Evolutionary conservation across 805 yeast genomes (phyloP), one percentile per base, ranked within the genome.

Genomic region (Limtongozyma cylindracea): DNA sequence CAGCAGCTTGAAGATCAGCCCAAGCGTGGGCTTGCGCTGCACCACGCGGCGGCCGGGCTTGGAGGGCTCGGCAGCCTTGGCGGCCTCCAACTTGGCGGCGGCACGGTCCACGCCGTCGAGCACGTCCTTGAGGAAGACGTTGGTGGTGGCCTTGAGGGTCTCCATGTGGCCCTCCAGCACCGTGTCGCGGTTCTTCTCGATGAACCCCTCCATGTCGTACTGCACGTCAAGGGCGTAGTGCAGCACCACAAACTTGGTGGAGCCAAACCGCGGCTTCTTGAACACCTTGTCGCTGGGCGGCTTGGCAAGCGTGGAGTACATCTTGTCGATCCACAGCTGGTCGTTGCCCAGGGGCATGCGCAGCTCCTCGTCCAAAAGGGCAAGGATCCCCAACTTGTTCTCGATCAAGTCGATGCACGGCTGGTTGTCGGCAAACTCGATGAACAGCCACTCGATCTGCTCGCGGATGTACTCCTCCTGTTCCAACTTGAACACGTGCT

Each of bases 1-100:
- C 2, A 95, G 84, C 25, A 66, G 67, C 42, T 84, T 84, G 60
- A 84, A 84, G 44, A 84, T 78, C 3, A 91, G 74, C 16, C 96
- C 98, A 29, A 84, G 56, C 1, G 98, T 84, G 23, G 95, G 95
- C 40, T 84, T 82, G n/a, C n/a, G n/a, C n/a, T n/a, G n/a, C n/a
- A n/a, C n/a, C n/a, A n/a, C n/a, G n/a, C n/a, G n/a, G n/a, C n/a
- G n/a, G n/a, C n/a, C n/a, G n/a, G n/a, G n/a, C 34, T 70, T 68
- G 29, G 52, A 58, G 3, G 61, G 58, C 13, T 54, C 40, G 22
- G 29, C 55, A 50, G 26, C 58, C 44, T 27, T 27, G 38, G 48
- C 28, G 5, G 15, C 6, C 34, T 52, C 57, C 19, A 56, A 52
- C 9, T 54, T 59, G 15, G 61, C 61, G 3, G 64, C 56, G 27